Conservation (phyloP, 306 rosid species). For the Rubus parviflorus region DNA sequence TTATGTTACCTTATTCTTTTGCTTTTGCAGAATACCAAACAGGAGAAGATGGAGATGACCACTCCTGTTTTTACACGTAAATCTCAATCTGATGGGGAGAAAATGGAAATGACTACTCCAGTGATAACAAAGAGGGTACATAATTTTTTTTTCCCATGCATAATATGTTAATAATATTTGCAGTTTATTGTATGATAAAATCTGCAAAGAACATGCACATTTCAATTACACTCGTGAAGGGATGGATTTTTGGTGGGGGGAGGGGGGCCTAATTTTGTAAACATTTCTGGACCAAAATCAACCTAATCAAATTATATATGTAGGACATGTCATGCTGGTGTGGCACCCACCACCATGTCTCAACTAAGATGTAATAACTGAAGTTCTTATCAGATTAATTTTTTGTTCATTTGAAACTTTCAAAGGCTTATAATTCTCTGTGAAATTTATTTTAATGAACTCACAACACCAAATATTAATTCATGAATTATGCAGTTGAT, state of each 20-base stretch:
- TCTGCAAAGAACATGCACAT: neutral
- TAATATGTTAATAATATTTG: constrained; percentile 9
- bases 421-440: neutral
- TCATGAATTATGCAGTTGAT: neutral
- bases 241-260: no score
- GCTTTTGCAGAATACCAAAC: constrained; percentile 58
- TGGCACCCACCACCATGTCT: no score
- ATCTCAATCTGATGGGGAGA: constrained; percentile 61
- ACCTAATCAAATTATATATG: no score
- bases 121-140: constrained; percentile 76
- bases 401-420: neutral
- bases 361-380: no score
- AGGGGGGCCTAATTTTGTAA: no score
- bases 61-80: constrained; percentile 81
- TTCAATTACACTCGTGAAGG: neutral
- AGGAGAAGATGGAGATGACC: constrained; percentile 94
- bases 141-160: constrained; percentile 25
- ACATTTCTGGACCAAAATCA: neutral
- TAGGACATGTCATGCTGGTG: no score
- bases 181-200: constrained; percentile 9
- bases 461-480: neutral
- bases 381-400: neutral
- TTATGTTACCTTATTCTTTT: constrained; percentile 14
- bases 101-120: constrained; percentile 96
- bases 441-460: no score